Evolutionary conservation across 805 yeast species (phyloP), one percentile per base, ranked within the genome.

Genomic region (Kodamaea leandrae): DNA sequence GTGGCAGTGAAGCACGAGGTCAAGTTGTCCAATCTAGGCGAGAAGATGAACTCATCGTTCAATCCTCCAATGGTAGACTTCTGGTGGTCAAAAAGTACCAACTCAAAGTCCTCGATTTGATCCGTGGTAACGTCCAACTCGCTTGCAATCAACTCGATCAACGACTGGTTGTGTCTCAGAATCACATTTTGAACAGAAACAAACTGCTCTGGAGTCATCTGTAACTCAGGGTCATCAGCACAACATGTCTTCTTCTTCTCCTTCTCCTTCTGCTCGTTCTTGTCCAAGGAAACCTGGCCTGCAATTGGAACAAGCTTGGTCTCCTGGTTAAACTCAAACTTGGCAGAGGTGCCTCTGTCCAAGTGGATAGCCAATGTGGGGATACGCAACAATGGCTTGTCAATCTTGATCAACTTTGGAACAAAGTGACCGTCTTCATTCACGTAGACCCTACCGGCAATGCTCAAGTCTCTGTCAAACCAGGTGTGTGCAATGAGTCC

Each of bases 401-500:
- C 79, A 47, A 93, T 74, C 63, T 88, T 86, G 44, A 93, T 78
- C 46, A 93, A 70, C 54, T 74, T 80, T 3, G 96, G 77, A 36
- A 77, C 76, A 42, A 65, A 72, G 41, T 73, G 68, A 6, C 78
- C 83, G 4, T 62, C 49, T 3, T 60, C 64, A 29, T 66, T 72
- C 13, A 86, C 83, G 57, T 82, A 82, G 1, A 91, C 96, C 50
- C 98, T 74, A 12, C 99, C 99, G 6, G 97, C 98, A 45, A 89
- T 68, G 27, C 91, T 76, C 52, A 93, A 73, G 60, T 91, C 97
- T 45, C 97, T 79, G 61, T 91, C 99, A 57, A 93, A 91, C 97
- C 98, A 91, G 4, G 96, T 79, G 58, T 87, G 96, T 80, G 97
- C 93, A 41, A 90, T 81, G 37, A 96, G 93, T 25, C 98, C 98